phyloP scores from a whole-genome alignment of 257 asterid species.

The Scutellaria minor region DNA sequence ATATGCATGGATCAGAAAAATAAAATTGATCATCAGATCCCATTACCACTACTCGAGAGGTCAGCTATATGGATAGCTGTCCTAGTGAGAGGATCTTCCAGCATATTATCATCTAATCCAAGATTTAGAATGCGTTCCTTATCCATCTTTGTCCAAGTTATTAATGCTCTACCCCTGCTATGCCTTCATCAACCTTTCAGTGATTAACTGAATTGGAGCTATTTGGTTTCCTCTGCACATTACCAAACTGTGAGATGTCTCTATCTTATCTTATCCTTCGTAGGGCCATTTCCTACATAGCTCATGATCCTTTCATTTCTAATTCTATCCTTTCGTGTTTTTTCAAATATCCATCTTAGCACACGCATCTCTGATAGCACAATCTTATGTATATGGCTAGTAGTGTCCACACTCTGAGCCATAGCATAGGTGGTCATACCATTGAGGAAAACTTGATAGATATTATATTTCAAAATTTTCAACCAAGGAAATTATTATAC shows the following conservation, averaged over 20 bases:
- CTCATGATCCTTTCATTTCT: not conserved
- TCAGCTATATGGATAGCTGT: not conserved
- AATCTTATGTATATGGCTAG: not conserved
- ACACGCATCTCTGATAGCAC: not conserved
- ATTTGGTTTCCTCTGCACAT: not conserved
- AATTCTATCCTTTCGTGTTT: not conserved
- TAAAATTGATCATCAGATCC: not conserved
- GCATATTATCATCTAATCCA: not conserved
- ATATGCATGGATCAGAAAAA: not conserved
- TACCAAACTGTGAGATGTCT: too few species aligned
- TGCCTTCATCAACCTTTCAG: not conserved
- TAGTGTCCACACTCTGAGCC: not conserved
- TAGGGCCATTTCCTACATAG: not conserved
- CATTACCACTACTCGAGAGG: not conserved
- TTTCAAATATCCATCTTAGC: not conserved
- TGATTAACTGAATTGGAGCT: not conserved
- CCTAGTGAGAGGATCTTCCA: not conserved
- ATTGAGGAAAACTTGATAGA: not conserved
- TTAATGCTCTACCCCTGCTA: not conserved
- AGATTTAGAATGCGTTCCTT: not conserved
- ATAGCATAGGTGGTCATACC: too few species aligned
- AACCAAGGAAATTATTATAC: not conserved
- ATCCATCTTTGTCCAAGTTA: not conserved
- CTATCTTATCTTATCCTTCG: too few species aligned
- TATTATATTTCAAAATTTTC: not conserved